Conservation (phyloP, 345 rosid genomes). For the Citrus australasica region DNA sequence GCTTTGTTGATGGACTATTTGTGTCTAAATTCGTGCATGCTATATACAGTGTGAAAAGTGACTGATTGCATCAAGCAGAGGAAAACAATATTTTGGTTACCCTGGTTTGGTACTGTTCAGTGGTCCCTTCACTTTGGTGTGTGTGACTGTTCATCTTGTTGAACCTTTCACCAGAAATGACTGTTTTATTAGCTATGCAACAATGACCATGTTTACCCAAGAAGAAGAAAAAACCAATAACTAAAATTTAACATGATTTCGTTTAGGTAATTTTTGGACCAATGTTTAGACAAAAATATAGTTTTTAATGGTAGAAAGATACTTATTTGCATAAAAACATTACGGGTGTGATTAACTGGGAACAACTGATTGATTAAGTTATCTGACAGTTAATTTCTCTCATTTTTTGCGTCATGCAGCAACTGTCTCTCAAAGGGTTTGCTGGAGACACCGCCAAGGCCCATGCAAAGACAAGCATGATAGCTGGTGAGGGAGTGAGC, state of each 20-base stretch:
- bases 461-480: slow-evolving; percentile 99
- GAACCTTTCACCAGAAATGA: neutral
- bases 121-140: slow-evolving; percentile 1
- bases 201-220: neutral
- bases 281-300: neutral
- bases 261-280: neutral
- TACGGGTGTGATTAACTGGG: neutral
- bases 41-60: slow-evolving; percentile 9
- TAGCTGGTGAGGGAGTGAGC: slow-evolving; percentile 99
- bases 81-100: neutral
- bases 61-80: neutral
- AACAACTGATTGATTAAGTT: neutral
- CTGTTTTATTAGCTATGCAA: neutral
- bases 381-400: slow-evolving; percentile 18
- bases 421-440: slow-evolving; percentile 98
- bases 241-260: neutral
- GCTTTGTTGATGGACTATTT: slow-evolving; percentile 1
- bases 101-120: slow-evolving; percentile 16
- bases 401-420: slow-evolving; percentile 44
- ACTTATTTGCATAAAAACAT: neutral
- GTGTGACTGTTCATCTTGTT: neutral
- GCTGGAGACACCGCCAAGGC: slow-evolving; percentile 99
- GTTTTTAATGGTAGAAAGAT: neutral
- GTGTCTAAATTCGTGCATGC: slow-evolving; percentile 17
- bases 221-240: slow-evolving; percentile 2